Evolutionary conservation across 352 stramenopile genomes (phyloP), one percentile per base, ranked within the genome.

Genomic region (Phytophthora boehmeriae): DNA sequence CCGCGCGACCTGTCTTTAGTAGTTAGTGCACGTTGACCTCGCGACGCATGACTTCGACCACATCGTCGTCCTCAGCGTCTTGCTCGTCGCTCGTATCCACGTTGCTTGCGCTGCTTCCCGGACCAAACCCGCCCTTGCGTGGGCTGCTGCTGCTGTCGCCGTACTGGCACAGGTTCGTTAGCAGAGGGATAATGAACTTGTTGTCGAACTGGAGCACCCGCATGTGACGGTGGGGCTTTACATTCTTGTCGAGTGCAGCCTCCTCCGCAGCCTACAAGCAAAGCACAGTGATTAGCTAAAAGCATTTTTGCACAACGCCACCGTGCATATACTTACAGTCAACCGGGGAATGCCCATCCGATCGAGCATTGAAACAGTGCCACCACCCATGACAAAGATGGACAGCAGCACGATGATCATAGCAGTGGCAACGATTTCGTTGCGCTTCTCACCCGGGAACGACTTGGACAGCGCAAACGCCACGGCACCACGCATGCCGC

Each of bases 351-450:
- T 98, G 25, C 90, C 61, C 30, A 98, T 78, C 42, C 75, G 78
- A 60, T 94, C 86, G 42, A 98, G 77, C 56, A 94, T 89, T 19
- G 80, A 78, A 55, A 97, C 90, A 4, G 93, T 98, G 46, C 90
- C 86, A 27, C 90, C 86, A 19, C 92, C 95, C 73, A 97, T 86
- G 48, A 96, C 42, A 62, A 98, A 97, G 50, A 97, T 93, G 22
- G 93, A 96, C 17, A 97, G 66, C 17, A 98, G 60, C 48, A 98
- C 88, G 60, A 98, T 89, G 19, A 94, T 75, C 80, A 98, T 96
- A 30, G 93, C 97, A 14, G 89, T 97, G 41, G 88, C 80, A 32
- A 92, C 84, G 39, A 98, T 89, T 59, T 95, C 79, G 55, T 95
- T 82, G 22, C 80, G 71, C 68, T 91, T 93, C 34, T 93, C 81